Evolutionary conservation across 768 basidiomycete species (phyloP), one percentile per base, ranked within the genome.

Genomic region (Mycena belliarum): DNA sequence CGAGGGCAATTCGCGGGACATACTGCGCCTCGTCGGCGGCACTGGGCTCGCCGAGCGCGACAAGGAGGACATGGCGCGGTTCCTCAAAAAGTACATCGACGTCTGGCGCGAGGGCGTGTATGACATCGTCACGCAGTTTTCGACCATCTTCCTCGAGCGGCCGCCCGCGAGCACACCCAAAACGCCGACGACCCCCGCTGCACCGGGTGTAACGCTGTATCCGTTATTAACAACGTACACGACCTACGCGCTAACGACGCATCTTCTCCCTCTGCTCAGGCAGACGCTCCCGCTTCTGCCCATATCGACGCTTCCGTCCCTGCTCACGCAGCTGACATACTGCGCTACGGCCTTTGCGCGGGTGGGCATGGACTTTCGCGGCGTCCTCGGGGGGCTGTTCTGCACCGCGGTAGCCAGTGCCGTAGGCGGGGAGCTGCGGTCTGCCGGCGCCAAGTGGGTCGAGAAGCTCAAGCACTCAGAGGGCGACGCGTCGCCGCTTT

Each of bases 251-350:
- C 79, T 87, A n/a, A 78, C 85, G 42, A 73, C 79, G 3, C 78
- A 86, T 49, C 84, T 98, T 47, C 79, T 95, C 50, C 80, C 84
- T n/a, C 72, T 86, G 7, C 77, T 97, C 40, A 69, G 76, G 5
- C 76, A 75, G 9, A 81, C 85, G 47, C 80, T 97, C 16, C 82
- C 86, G 0, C 81, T 79, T 11, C 78, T 86, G 20, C 75, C 86
- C 28, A 76, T 87, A 15, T 67, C 89, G 20, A 75, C 91, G 23
- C 79, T 96, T 62, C 81, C 93, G 21, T 86, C 95, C 33, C 80
- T 95, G 41, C 84, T 97, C 56, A 96, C 95, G 0, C 96, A 98
- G 66, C 82, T 98, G 43, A 89, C 91, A 14, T 98, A 98, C 72
- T 97, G 95, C 69, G 87, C 94, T 9, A 85, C 87, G 18, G 94